Evolutionary conservation across 805 yeast species (phyloP).

Genomic region (Saturnispora ahearnii): DNA sequence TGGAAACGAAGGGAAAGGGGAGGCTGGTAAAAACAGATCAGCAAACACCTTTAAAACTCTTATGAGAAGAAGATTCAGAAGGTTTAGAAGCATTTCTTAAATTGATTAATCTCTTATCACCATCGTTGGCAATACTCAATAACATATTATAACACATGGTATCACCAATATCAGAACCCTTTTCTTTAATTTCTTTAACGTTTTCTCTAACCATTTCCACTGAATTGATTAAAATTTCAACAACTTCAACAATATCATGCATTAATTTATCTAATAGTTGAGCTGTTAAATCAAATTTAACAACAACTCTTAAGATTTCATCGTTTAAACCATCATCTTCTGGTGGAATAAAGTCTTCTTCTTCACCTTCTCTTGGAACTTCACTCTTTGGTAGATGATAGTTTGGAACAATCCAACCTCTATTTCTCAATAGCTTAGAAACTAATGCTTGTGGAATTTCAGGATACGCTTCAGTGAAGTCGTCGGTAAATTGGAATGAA

Average conservation of each 20-base stretch:
- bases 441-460: slow-evolving; percentile 75
- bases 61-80: slow-evolving; percentile 15
- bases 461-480: slow-evolving; percentile 52
- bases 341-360: slow-evolving; percentile 25
- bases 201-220: slow-evolving; percentile 32
- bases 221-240: slow-evolving; percentile 44
- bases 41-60: slow-evolving; percentile 24
- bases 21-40: slow-evolving; percentile 6
- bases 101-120: slow-evolving; percentile 33
- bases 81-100: slow-evolving; percentile 13
- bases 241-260: slow-evolving; percentile 46
- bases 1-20: too few relatives aligned
- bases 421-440: slow-evolving; percentile 62
- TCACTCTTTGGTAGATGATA: slow-evolving; percentile 58
- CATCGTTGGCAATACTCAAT: slow-evolving; percentile 47
- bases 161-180: slow-evolving; percentile 24
- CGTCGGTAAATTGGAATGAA: slow-evolving; percentile 64
- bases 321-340: slow-evolving; percentile 25
- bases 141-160: slow-evolving; percentile 39
- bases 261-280: slow-evolving; percentile 53
- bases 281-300: slow-evolving; percentile 58
- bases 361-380: slow-evolving; percentile 12
- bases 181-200: slow-evolving; percentile 15
- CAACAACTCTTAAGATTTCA: slow-evolving; percentile 81
- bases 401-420: slow-evolving; percentile 86